Conservation (phyloP, 1,284 basidiomycete species). For the Puccinia horiana region DNA sequence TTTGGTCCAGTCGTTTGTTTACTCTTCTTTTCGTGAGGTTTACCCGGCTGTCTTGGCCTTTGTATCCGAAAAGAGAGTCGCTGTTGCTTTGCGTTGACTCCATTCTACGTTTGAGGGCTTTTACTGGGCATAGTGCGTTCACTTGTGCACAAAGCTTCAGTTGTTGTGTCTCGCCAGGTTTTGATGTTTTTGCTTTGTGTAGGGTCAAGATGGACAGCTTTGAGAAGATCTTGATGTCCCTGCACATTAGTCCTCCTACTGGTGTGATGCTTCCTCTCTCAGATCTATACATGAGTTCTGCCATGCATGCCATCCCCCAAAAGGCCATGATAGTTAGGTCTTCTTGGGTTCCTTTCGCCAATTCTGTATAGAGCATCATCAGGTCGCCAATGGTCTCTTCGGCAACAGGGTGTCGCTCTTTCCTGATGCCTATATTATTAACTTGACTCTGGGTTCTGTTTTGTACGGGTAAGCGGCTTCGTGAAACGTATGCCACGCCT, state of each 20-base stretch:
- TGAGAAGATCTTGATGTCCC: background rate
- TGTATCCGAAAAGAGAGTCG: background rate
- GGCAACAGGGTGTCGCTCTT: background rate
- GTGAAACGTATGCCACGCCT: conserved; percentile 18
- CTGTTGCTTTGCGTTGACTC: background rate
- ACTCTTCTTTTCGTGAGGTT: background rate
- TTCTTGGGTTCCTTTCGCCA: background rate
- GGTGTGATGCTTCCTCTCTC: no score
- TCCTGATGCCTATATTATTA: background rate
- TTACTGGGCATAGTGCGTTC: background rate
- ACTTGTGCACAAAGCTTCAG: background rate
- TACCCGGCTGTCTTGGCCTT: background rate
- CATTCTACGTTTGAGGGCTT: background rate
- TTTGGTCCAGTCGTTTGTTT: background rate
- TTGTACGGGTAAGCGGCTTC: background rate
- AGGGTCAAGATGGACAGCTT: background rate
- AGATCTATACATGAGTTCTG: background rate
- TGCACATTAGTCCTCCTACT: no score
- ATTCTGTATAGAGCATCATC: background rate
- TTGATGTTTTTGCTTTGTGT: background rate
- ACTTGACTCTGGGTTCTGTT: background rate
- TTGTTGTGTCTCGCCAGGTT: background rate
- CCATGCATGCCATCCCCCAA: background rate
- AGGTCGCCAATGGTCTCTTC: no score
- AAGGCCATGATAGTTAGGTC: background rate